phyloP scores from a whole-genome alignment of 805 yeast genomes.

The Wickerhamomyces ciferrii region DNA sequence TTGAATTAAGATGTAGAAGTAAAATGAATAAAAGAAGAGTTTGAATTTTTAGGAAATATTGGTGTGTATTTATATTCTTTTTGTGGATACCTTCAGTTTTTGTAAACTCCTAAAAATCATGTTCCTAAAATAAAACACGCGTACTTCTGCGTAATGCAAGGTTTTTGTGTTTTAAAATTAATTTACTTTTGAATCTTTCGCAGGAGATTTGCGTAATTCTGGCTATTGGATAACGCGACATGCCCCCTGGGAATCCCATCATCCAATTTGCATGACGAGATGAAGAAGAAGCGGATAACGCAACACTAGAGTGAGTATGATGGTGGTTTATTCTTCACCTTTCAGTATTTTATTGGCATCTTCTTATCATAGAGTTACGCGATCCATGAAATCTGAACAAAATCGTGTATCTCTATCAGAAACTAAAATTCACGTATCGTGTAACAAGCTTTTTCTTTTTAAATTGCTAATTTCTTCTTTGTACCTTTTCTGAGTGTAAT shows the following conservation, averaged over 20 bases:
- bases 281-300: neutral
- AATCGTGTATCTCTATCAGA: too few species aligned
- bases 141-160: neutral
- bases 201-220: neutral
- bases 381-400: too few species aligned
- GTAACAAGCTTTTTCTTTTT: too few species aligned
- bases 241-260: too few species aligned
- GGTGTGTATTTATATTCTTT: conserved; percentile 1
- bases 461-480: too few species aligned
- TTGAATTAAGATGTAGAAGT: conserved; percentile 1
- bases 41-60: neutral
- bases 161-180: neutral
- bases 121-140: neutral
- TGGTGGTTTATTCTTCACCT: too few species aligned
- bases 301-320: too few species aligned
- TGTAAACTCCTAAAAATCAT: neutral
- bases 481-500: too few species aligned
- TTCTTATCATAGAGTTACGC: too few species aligned
- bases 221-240: neutral
- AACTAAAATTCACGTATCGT: too few species aligned
- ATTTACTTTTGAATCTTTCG: neutral
- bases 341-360: too few species aligned
- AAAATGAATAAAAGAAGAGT: neutral
- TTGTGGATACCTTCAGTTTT: neutral
- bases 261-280: neutral